phyloP scores from a whole-genome alignment of 441 rosid species.

The Syzygium syzygioides region DNA sequence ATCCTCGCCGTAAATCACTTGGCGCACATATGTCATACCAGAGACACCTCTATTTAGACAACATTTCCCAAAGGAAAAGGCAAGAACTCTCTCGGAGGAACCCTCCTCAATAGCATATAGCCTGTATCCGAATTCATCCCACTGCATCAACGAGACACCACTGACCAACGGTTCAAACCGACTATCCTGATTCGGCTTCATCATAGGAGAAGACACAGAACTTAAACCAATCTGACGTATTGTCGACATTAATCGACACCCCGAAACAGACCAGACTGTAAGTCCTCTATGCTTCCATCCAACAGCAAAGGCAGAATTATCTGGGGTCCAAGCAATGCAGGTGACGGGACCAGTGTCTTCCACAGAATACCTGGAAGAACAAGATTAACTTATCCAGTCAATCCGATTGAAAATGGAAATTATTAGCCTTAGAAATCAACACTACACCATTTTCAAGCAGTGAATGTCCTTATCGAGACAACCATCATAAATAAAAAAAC shows the following conservation, averaged over 20 bases:
- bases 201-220: conserved; percentile 76
- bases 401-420: background rate
- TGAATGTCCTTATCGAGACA: background rate
- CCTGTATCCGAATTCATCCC: conserved; percentile 96
- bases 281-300: conserved; percentile 99
- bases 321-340: conserved; percentile 96
- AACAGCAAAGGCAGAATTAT: conserved; percentile 98
- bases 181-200: conserved; percentile 68
- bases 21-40: conserved; percentile 90
- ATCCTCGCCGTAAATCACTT: conserved; percentile 96
- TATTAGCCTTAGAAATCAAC: background rate
- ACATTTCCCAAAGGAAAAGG: conserved; percentile 95
- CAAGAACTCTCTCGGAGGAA: conserved; percentile 78
- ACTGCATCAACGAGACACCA: conserved; percentile 88
- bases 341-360: conserved; percentile 95
- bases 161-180: conserved; percentile 83
- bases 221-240: conserved; percentile 88
- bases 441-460: background rate
- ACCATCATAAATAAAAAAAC: conserved; percentile 1
- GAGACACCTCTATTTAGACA: conserved; percentile 96
- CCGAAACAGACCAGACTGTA: conserved; percentile 98
- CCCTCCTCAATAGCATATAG: conserved; percentile 91
- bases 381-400: background rate
- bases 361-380: conserved; percentile 65
- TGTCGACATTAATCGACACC: conserved; percentile 98